phyloP scores from a whole-genome alignment of 139 green algal genomes.

The Tetraselmis striata region DNA sequence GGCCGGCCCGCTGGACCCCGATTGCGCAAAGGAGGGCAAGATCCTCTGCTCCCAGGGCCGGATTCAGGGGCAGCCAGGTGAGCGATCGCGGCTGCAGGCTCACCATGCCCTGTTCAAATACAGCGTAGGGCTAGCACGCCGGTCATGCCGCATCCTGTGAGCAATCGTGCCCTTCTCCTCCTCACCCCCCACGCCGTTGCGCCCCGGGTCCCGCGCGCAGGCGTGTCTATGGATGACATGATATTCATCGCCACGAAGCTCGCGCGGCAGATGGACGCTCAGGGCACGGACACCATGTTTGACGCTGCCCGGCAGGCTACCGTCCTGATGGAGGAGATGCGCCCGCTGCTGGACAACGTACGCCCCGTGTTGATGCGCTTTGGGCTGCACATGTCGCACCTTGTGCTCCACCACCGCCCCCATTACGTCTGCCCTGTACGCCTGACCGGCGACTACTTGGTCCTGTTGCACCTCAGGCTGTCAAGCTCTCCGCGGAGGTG shows the following conservation, averaged over 20 bases:
- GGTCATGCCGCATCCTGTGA: neutral
- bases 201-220: constrained; percentile 6
- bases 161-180: neutral
- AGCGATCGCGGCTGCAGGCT: no score
- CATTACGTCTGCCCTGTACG: neutral
- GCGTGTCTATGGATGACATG: constrained; percentile 93
- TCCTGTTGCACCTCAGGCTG: constrained; percentile 10
- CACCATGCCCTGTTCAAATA: neutral
- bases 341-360: constrained; percentile 58
- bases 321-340: constrained; percentile 52
- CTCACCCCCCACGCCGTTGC: neutral
- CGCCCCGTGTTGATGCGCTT: neutral
- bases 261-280: constrained; percentile 78
- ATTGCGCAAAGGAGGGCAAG: constrained; percentile 76
- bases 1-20: constrained; percentile 57
- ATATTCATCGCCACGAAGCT: constrained; percentile 88
- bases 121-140: neutral
- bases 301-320: constrained; percentile 67
- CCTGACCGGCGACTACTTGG: neutral
- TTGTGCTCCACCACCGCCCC: neutral
- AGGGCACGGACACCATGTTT: constrained; percentile 75
- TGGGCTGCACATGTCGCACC: no score
- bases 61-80: constrained; percentile 76
- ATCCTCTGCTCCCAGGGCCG: constrained; percentile 84
- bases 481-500: neutral